Base-by-base conservation (phyloP, 257 asterid genomes). In the Solanum clarkiae region DNA sequence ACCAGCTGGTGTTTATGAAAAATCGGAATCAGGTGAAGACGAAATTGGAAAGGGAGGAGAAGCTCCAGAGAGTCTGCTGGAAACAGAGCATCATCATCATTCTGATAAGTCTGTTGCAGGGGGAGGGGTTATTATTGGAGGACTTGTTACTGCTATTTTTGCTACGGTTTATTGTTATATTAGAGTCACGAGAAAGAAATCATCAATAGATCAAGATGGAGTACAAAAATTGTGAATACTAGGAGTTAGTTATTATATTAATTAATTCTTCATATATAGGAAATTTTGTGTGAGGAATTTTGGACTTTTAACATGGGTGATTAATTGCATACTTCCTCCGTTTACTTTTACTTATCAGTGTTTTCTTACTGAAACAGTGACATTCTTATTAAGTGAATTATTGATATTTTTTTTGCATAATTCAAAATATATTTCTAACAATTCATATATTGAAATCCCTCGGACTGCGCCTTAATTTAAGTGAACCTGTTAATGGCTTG, bases 161-260 rank as follows among this genome's bases (percentile, higher is more conserved):
- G 97, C 95, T 5, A 91, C 94, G 57, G 95, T 94, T 84, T 94
- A 87, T 77, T 93, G 96, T 89, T 94, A 94, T 84, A 94, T 94
- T 83, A 88, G 95, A 53, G 96, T 92, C 47, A 94, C 98, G 8
- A 81, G 97, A 72, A 90, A 81, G 65, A 87, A 69, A 59, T n/a
- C 66, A 84, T 53, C 81, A 84, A 1, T 77, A 77, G 47, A 74
- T 6, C 42, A 20, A 71, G n/a, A 45, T 3, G 16, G 32, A 60
- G 4, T 45, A 47, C 51, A 24, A 6, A 53, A 49, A 62, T 14
- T 82, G 84, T 86, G 63, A 51, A 82, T 75, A 74, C 8, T 44
- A 83, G 72, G 17, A 51, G 2, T 75, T 75, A n/a, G 17, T 71
- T 62, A 17, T 80, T 20, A 80, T 55, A 83, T 10, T 40, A 79